Evolutionary conservation across 176 grass and related monocot species (phyloP).

Genomic region (Oryza australiensis): DNA sequence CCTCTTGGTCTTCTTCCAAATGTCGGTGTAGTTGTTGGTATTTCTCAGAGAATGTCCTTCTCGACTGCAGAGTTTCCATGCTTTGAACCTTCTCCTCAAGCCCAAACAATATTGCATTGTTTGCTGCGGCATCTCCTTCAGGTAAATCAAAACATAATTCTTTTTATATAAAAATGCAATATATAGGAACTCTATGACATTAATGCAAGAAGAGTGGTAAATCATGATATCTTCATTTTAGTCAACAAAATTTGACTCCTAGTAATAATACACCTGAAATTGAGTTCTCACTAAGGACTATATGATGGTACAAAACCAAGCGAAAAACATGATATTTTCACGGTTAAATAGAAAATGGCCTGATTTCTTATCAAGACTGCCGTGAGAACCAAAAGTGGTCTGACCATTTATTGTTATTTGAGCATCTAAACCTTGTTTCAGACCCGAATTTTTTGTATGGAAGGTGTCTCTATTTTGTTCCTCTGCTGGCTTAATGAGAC

Average conservation of each 20-base stretch:
- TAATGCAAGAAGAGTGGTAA: background rate
- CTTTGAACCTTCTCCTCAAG: constrained; percentile 95
- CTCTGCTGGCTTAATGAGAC: background rate
- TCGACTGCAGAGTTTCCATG: constrained; percentile 94
- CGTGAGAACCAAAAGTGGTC: background rate
- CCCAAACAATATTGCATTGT: constrained; percentile 98
- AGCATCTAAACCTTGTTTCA: constrained; percentile 3
- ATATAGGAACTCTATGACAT: constrained; percentile 12
- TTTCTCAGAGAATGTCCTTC: constrained; percentile 96
- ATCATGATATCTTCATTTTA: background rate
- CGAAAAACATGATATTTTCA: background rate
- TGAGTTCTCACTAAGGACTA: constrained; percentile 20
- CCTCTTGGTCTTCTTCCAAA: constrained; percentile 98
- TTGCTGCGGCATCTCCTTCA: constrained; percentile 95
- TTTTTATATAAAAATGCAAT: background rate
- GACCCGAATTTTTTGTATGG: background rate
- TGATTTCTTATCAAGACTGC: background rate
- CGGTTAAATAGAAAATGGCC: background rate
- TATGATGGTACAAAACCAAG: background rate
- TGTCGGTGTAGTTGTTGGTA: constrained; percentile 89
- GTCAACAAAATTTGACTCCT: background rate
- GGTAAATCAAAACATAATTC: constrained; percentile 45
- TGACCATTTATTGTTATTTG: background rate
- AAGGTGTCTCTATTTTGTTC: background rate
- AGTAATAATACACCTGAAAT: constrained; percentile 2